Evolutionary conservation across 2,329 filamentous ascomycete genomes (phyloP).

Genomic region (Neospermospora avenae): DNA sequence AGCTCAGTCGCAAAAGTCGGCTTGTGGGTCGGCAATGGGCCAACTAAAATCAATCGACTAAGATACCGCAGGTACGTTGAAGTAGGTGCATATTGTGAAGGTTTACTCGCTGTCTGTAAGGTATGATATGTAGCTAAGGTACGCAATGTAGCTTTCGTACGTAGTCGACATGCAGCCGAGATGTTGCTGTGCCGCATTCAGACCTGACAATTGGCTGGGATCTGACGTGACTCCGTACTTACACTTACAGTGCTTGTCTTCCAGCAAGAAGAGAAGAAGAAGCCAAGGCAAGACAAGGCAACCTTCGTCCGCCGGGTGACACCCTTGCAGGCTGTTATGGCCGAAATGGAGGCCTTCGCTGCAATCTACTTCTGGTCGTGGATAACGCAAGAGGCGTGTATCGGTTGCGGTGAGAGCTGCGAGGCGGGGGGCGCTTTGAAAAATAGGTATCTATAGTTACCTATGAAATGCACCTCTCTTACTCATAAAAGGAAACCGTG

Average conservation of each 20-base stretch:
- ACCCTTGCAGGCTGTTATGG: slow-evolving; percentile 8
- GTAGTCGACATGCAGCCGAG: neutral
- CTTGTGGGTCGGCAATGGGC: slow-evolving; percentile 6
- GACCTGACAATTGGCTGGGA: neutral
- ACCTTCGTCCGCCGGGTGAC: slow-evolving; percentile 18
- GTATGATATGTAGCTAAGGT: too few relatives aligned
- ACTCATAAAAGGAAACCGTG: neutral
- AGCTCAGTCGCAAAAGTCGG: slow-evolving; percentile 1
- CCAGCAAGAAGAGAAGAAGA: slow-evolving; percentile 12
- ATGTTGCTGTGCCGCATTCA: slow-evolving; percentile 1
- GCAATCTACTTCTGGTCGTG: neutral
- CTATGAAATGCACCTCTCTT: too few relatives aligned
- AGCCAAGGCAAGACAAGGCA: neutral
- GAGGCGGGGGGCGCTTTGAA: neutral
- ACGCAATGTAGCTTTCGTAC: too few relatives aligned
- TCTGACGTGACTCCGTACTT: slow-evolving; percentile 2
- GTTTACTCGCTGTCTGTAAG: slow-evolving; percentile 5
- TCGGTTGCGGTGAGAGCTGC: neutral
- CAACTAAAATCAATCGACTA: slow-evolving; percentile 12
- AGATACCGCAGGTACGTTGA: slow-evolving; percentile 13
- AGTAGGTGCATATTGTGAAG: slow-evolving; percentile 15
- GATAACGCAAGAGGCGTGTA: slow-evolving; percentile 2
- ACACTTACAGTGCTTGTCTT: slow-evolving; percentile 7
- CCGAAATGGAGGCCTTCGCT: neutral
- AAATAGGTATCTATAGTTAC: neutral